phyloP scores from a whole-genome alignment of 495 filamentous ascomycete species.

The Pyronema omphalodes region DNA sequence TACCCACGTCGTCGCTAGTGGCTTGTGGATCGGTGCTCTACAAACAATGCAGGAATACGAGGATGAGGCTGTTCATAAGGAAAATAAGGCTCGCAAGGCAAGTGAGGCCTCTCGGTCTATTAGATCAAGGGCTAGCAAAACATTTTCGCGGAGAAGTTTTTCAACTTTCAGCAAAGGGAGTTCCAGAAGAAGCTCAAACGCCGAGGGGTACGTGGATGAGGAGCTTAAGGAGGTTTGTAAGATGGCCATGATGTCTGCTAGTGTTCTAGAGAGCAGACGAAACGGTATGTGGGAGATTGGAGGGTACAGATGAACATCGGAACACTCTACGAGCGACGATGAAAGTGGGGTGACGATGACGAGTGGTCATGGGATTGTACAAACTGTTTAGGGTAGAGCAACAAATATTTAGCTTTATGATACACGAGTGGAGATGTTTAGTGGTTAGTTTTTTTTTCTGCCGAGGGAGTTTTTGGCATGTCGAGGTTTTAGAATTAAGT shows the following conservation, averaged over 20 bases:
- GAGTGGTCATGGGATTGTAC: too few relatives aligned
- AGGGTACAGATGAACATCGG: too few relatives aligned
- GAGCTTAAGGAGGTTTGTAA: not conserved
- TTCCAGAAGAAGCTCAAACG: not conserved
- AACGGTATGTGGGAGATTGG: not conserved
- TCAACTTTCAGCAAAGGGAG: not conserved
- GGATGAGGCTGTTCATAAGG: not conserved
- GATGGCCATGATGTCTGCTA: constrained; percentile 1
- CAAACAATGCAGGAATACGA: constrained; percentile 1
- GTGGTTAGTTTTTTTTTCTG: too few relatives aligned
- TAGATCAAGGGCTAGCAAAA: not conserved
- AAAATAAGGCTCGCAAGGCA: not conserved
- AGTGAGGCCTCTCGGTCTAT: too few relatives aligned
- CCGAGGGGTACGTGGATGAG: not conserved
- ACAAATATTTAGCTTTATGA: too few relatives aligned
- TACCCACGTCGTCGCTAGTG: not conserved
- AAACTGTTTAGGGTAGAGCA: too few relatives aligned
- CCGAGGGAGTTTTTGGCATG: too few relatives aligned
- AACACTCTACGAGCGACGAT: too few relatives aligned
- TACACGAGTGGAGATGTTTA: too few relatives aligned
- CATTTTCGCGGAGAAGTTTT: too few relatives aligned
- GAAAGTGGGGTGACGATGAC: too few relatives aligned
- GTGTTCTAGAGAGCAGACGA: not conserved
- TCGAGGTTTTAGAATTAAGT: too few relatives aligned
- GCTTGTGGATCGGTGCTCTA: not conserved